Evolutionary conservation across 2,329 filamentous ascomycete species (phyloP), one percentile per base, ranked within the genome.

Genomic region (Clathrospora elynae): DNA sequence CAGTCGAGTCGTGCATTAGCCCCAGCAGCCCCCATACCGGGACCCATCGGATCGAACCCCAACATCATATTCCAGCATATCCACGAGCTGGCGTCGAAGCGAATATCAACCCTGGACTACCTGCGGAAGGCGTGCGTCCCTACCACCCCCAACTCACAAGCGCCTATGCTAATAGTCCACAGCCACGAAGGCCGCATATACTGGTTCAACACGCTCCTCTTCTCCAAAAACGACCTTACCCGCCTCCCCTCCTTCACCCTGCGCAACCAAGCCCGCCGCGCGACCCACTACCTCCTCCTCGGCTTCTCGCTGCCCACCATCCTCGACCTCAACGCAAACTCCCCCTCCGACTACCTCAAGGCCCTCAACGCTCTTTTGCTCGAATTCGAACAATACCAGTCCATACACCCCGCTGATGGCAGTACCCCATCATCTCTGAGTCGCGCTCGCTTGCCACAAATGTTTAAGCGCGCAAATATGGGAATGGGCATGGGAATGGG

Each of bases 201-300:
- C 75, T 97, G 93, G 91, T 96, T 97, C 78, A 96, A 96, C 73
- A 96, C 93, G 0, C 83, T 96, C 48, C 87, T 95, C 64, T 96
- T 96, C 72, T 88, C 90, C 54, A 87, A 89, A 61, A 71, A 82
- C 19, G 90, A 96, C 69, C 79, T 97, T 22, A 76, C 81, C 36
- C 85, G 86, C 63, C 86, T 96, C 75, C 85, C 92, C 31, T 95
- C 90, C 66, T 92, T 95, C 66, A 88, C 95, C 46, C 76, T 83
- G 3, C 84, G 87, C 53, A 93, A 92, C 66, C 83, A 96, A 34
- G 86, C 89, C 49, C 87, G 91, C 45, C 88, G 93, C 58, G 92
- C 93, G 23, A 95, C 90, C 36, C 96, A 96, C 70, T 95, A 92
- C 70, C 84, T 99, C 43, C 81, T 97, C 20, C 85, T 99, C 3